Evolutionary conservation across 2,329 filamentous ascomycete genomes (phyloP), one percentile per base, ranked within the genome.

Genomic region (Cryphonectria nitschkei): DNA sequence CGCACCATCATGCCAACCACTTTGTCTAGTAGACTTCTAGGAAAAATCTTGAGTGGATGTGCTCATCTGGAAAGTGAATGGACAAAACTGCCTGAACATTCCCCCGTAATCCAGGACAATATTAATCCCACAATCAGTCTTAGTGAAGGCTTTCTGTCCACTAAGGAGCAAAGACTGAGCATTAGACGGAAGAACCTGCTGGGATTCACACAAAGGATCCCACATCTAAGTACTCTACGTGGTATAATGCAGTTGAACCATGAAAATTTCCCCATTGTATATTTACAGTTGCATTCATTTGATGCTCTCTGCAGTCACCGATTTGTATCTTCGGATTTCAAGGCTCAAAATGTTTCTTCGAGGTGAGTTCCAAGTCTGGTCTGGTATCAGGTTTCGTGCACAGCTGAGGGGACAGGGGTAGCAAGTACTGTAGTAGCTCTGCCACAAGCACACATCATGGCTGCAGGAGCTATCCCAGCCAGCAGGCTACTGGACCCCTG

Each of bases 381-480:
- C 26, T 32, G 54, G 26, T 46, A 34, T 13, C 22, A 26, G 11
- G 41, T n/a, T 50, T 26, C 41, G 39, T 11, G n/a, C 26, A 29
- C 43, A 26, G 43, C n/a, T 52, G 41, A 29, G 16, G 22, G 19
- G 63, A 50, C 63, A 65, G 39, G 63, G 63, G 29, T 50, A 29
- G 19, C 34, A 37, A 37, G 37, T 65, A n/a, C n/a, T n/a, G n/a
- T n/a, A 64, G 62, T 26, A 26, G 26, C 62, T 34, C 26, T 8
- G 5, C 26, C 50, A n/a, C 14, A 13, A 16, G 41, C 62, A 50
- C 62, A 46, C 14, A 64, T 26, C 62, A 64, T 50, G 61, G 61
- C 37, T 26, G 62, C 62, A 65, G 26, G 43, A 61, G 58, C 58
- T 61, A 37, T 61, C 32, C 54, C 52, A 56, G 58, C 60, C 41